Percentiles rank a stretch among this genome's conserved stretches.
phyloP scores from a whole-genome alignment of 177 flowering plant species.

The Vitis hybrid region DNA sequence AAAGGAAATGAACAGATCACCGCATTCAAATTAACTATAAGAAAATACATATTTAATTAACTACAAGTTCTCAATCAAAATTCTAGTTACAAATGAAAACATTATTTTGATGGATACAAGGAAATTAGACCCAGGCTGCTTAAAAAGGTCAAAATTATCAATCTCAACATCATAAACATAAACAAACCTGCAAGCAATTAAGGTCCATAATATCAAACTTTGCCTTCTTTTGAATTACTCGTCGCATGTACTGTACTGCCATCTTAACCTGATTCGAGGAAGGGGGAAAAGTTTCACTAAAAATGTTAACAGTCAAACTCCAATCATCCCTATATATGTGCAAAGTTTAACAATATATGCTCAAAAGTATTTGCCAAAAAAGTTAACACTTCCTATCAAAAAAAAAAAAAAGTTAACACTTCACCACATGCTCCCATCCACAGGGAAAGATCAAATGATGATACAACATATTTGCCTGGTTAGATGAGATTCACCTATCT shows the following conservation, averaged over 20 bases:
- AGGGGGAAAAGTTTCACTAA: not conserved
- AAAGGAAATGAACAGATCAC: not conserved
- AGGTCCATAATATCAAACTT: constrained; percentile 91
- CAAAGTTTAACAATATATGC: no score
- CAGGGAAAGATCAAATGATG: no score
- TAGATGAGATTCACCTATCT: no score
- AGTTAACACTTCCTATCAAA: no score
- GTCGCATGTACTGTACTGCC: constrained; percentile 92
- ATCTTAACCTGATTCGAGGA: constrained; percentile 61
- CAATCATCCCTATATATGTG: no score
- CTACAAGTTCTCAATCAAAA: not conserved
- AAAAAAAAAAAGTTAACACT: no score
- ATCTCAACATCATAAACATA: constrained; percentile 2
- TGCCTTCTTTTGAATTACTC: constrained; percentile 82
- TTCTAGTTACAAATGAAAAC: not conserved
- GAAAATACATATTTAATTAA: not conserved
- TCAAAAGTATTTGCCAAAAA: no score
- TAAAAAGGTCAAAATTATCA: not conserved
- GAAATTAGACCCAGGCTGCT: not conserved
- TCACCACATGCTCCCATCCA: no score
- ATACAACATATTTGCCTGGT: no score
- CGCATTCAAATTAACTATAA: not conserved
- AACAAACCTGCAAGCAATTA: constrained; percentile 68
- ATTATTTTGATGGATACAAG: not conserved
- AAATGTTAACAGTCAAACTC: not conserved